Base-by-base conservation (phyloP, 306 rosid genomes). In the Lotus japonicus region DNA sequence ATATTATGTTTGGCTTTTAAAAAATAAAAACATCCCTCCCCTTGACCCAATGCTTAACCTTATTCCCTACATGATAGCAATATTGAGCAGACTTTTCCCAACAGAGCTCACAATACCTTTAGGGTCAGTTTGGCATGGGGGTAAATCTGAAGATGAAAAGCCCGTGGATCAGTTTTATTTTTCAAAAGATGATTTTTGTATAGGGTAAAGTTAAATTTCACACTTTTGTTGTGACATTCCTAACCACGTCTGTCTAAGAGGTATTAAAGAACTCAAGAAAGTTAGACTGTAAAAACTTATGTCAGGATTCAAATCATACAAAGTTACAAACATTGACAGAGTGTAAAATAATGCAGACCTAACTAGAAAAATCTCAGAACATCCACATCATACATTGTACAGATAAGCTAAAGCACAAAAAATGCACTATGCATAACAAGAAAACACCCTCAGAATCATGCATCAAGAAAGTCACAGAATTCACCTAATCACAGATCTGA, bases 211-310 rank as follows among this genome's bases (percentile, higher is more conserved):
- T 3, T 26, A 26, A 26, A 26, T 26, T 26, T 26, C 31, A 3
- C 4, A 26, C 31, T 26, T 26, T 26, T 21, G 3, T 21, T 21
- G 23, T 21, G 23, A 21, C 23, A 21, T 21, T 21, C 23, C 23
- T 21, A 1, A 1, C 23, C 23, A 21, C 23, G 76, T 75, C 74
- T 82, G 23, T 21, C 80, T 14, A 53, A 77, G 71, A 77, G 71
- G 61, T 58, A 67, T 67, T 75, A 23, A 35, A 60, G 46, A 56
- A 54, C 64, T 79, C 26, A 71, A 75, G 17, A 72, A 74, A 60
- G 64, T 21, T 58, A 65, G 65, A 72, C 74, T 44, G 41, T 39
- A 62, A 56, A 67, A 68, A 43, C 15, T 43, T 19, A 62, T 51
- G 18, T 33, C 54, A 60, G n/a, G 49, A 77, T 63, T 43, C 46